These are phyloP conservation scores for Isatis lusitanica DNA, from an alignment of 441 rosid genomes.

Conservation along the genomic window DNA sequence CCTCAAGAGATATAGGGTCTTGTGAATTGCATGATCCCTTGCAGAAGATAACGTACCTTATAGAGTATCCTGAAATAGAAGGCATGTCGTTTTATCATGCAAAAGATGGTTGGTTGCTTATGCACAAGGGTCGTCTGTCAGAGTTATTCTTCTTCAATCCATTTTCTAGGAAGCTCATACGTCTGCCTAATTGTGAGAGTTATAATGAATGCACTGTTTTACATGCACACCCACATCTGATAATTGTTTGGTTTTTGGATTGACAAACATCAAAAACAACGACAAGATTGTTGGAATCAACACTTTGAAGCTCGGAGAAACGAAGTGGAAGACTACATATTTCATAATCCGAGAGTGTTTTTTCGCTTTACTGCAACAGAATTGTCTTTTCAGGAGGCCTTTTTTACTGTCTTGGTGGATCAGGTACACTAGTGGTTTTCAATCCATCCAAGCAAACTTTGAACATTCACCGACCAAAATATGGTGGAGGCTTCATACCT, in stretches of 20 bases:
- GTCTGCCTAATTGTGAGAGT: neutral
- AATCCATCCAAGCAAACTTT: neutral
- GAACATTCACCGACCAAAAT: neutral
- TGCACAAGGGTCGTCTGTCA: neutral
- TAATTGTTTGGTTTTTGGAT: constrained; percentile 4
- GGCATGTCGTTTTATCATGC: neutral
- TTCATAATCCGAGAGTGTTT: neutral
- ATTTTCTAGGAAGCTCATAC: neutral
- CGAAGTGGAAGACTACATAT: neutral
- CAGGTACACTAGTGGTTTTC: neutral
- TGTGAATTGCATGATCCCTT: neutral
- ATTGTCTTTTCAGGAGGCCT: neutral
- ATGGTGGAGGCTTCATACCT: neutral
- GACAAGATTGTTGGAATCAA: neutral
- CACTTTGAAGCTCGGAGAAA: constrained; percentile 2
- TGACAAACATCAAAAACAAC: neutral
- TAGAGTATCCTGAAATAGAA: neutral
- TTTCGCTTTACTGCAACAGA: neutral
- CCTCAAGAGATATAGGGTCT: neutral
- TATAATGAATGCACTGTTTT: neutral
- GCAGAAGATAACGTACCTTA: neutral
- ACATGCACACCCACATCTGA: constrained; percentile 1
- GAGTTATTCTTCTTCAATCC: too few relatives aligned
- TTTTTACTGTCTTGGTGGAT: neutral
- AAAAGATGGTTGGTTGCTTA: constrained; percentile 1